A percentile compares a stretch with the other conserved stretches of the same genome.
Conservation (phyloP, 83 land plant species). For the Thuja plicata region DNA sequence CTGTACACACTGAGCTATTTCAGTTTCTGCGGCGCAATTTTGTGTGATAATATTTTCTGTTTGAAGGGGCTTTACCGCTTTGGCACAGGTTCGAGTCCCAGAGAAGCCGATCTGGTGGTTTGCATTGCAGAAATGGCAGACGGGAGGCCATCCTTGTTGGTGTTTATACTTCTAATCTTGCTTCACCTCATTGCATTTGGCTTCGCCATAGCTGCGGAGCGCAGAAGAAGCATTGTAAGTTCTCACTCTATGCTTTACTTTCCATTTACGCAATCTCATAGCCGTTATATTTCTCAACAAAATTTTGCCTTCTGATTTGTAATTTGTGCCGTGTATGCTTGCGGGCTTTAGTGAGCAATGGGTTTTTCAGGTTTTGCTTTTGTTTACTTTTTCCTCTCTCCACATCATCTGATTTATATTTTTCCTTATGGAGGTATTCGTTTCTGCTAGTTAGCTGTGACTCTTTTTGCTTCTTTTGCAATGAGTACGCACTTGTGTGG, state of each 20-base stretch:
- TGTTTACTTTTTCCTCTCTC: neutral
- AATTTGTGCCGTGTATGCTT: neutral
- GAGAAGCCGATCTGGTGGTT: neutral
- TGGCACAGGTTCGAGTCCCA: neutral
- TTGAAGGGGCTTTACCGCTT: neutral
- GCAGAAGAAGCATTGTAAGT: slow-evolving; percentile 57
- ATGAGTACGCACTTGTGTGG: neutral
- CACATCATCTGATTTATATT: neutral
- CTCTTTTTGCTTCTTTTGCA: neutral
- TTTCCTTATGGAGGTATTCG: neutral
- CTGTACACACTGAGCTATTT: neutral
- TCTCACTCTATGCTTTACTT: neutral
- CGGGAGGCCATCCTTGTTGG: slow-evolving; percentile 41
- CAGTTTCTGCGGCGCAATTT: neutral
- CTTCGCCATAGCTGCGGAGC: slow-evolving; percentile 68
- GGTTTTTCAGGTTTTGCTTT: neutral
- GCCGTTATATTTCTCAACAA: neutral
- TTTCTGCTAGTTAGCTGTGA: neutral
- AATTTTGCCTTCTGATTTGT: neutral
- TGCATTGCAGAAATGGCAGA: slow-evolving; percentile 21
- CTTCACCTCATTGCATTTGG: slow-evolving; percentile 64
- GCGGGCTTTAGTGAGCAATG: neutral
- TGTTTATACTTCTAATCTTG: slow-evolving; percentile 40
- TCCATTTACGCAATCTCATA: neutral
- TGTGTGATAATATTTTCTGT: too few relatives aligned